Percentiles rank a stretch among this genome's conserved stretches.
These are phyloP conservation scores for Hordeum pubiflorum DNA, from an alignment of 202 grass and related monocot species.

Conservation along the genomic window DNA sequence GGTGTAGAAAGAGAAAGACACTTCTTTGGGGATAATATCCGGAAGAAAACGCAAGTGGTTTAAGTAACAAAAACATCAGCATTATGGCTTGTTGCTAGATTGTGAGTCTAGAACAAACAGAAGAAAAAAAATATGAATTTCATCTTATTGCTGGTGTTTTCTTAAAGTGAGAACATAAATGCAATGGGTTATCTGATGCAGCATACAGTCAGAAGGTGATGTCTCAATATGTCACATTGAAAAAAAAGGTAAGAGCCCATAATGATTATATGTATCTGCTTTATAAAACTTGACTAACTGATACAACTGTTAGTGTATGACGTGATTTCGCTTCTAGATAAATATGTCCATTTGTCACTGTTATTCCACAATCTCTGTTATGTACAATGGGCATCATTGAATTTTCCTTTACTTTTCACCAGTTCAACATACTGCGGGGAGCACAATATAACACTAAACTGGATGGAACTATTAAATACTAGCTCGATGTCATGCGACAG, in stretches of 20 bases:
- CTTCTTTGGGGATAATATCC: neutral
- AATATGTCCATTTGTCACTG: neutral
- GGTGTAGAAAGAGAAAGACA: neutral
- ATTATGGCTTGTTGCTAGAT: neutral
- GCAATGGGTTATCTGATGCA: neutral
- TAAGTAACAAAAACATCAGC: neutral
- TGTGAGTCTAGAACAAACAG: neutral
- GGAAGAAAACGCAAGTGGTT: neutral
- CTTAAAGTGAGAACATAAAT: neutral
- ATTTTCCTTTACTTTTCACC: too few species aligned
- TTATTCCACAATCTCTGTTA: neutral
- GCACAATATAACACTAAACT: neutral
- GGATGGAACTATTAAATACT: neutral
- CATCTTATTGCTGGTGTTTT: neutral
- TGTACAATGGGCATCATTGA: neutral
- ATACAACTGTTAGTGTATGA: neutral
- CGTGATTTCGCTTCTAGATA: neutral
- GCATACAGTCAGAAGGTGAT: neutral
- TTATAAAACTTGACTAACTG: too few species aligned
- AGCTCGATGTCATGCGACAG: neutral
- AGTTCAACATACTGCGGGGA: neutral
- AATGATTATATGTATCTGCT: too few species aligned
- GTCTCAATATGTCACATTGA: neutral
- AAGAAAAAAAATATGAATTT: neutral
- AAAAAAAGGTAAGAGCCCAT: too few species aligned